These are phyloP conservation scores for Ceratocystiopsis brevicomis DNA, from an alignment of 2,329 filamentous ascomycete species.

Conservation along the genomic window DNA sequence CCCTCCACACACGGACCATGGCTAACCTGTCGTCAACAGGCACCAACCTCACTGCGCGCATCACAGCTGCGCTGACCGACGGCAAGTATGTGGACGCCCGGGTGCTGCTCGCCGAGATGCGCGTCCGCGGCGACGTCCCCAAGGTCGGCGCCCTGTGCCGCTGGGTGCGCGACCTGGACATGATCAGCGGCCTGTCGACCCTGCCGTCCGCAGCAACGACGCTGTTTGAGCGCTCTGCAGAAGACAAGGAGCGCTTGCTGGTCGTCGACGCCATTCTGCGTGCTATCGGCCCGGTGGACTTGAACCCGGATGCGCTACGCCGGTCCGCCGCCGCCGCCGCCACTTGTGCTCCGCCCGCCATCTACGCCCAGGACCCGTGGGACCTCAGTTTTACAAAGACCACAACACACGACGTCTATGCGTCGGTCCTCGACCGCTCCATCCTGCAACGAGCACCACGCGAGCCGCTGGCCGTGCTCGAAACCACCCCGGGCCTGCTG, in stretches of 20 bases:
- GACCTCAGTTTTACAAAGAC: slow-evolving; percentile 28
- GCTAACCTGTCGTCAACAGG: slow-evolving; percentile 20
- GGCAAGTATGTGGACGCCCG: slow-evolving; percentile 46
- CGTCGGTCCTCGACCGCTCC: slow-evolving; percentile 38
- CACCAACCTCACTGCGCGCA: slow-evolving; percentile 45
- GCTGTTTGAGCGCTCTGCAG: slow-evolving; percentile 19
- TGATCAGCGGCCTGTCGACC: slow-evolving; percentile 45
- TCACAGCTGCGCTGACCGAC: slow-evolving; percentile 46
- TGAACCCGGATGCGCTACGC: slow-evolving; percentile 16
- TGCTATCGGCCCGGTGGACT: slow-evolving; percentile 42
- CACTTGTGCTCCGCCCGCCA: slow-evolving; percentile 20
- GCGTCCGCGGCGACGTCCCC: slow-evolving; percentile 42
- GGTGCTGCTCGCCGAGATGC: slow-evolving; percentile 50
- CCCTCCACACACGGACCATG: neutral
- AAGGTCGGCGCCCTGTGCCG: slow-evolving; percentile 51
- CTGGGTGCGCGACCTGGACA: slow-evolving; percentile 54
- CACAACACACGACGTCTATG: slow-evolving; percentile 24
- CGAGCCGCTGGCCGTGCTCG: slow-evolving; percentile 35
- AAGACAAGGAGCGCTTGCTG: slow-evolving; percentile 35
- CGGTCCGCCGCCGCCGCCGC: slow-evolving; percentile 7
- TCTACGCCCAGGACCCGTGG: slow-evolving; percentile 42
- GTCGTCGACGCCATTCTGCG: slow-evolving; percentile 47
- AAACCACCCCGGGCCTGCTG: slow-evolving; percentile 37
- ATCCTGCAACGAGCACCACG: slow-evolving; percentile 25
- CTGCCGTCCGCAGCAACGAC: slow-evolving; percentile 19